A percentile compares a stretch with the other conserved stretches of the same genome.
Conservation (phyloP, 208 protist genomes). For the Blastocrithidia nonstop region DNA sequence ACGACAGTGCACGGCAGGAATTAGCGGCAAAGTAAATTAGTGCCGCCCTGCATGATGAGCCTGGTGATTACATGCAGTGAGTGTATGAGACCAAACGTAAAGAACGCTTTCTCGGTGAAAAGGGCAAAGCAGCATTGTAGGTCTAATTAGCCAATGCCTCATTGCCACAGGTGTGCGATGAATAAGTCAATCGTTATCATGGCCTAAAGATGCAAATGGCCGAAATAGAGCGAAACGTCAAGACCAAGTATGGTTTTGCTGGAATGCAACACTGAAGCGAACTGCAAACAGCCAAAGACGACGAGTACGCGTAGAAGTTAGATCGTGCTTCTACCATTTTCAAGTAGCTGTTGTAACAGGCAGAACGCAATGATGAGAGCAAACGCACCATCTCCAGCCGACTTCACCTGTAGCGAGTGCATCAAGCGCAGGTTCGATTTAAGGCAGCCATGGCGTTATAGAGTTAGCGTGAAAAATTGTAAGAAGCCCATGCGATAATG, state of each 20-base stretch:
- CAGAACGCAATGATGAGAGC: constrained; percentile 48
- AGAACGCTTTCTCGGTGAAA: constrained; percentile 33
- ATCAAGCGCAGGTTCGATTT: constrained; percentile 74
- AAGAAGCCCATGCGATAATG: constrained; percentile 65
- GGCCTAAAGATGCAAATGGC: constrained; percentile 47
- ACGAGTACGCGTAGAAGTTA: constrained; percentile 55
- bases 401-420: constrained; percentile 50
- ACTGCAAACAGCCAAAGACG: constrained; percentile 75
- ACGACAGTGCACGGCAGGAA: constrained; percentile 31
- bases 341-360: constrained; percentile 57
- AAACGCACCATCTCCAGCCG: constrained; percentile 41
- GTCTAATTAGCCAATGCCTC: constrained; percentile 28
- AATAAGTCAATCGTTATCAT: constrained; percentile 69
- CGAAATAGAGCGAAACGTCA: constrained; percentile 57
- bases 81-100: constrained; percentile 64
- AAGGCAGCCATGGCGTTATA: constrained; percentile 75
- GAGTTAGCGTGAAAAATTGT: constrained; percentile 46
- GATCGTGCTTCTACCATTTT: constrained; percentile 60
- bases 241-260: constrained; percentile 50
- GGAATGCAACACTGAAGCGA: constrained; percentile 75
- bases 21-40: constrained; percentile 60
- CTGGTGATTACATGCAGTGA: constrained; percentile 76
- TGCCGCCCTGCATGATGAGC: constrained; percentile 50
- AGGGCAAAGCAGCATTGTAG: constrained; percentile 16
- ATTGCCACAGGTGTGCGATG: constrained; percentile 59